Conservation (phyloP, 495 filamentous ascomycete species). For the Evernia prunastri region DNA sequence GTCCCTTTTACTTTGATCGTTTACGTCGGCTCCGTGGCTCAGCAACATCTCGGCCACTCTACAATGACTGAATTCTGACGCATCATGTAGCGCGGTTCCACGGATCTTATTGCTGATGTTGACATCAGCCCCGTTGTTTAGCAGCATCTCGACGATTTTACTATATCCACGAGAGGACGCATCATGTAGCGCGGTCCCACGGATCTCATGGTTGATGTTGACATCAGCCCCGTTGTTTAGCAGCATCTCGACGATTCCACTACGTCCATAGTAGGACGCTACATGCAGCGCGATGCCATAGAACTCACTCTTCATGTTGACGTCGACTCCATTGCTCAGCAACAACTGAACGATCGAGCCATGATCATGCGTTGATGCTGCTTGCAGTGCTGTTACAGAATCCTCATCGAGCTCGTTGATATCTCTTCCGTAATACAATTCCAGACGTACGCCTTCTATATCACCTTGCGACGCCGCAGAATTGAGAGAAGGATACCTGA, state of each 20-base stretch:
- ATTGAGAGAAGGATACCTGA: too few species aligned
- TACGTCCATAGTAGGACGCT: not conserved
- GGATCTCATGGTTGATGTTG: not conserved
- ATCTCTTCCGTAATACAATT: not conserved
- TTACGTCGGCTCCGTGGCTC: not conserved
- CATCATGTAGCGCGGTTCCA: not conserved
- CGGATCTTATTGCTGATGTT: not conserved
- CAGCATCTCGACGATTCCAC: not conserved
- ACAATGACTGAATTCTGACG: not conserved
- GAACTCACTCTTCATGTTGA: not conserved
- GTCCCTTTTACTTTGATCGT: not conserved
- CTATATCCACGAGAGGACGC: not conserved
- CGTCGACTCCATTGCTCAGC: not conserved
- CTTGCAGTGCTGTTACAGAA: not conserved
- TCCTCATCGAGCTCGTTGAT: not conserved
- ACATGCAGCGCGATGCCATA: not conserved
- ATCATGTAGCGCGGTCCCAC: not conserved
- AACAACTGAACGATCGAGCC: not conserved
- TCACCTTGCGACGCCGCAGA: too few species aligned
- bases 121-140: not conserved
- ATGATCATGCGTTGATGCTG: not conserved
- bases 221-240: not conserved
- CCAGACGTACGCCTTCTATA: too few species aligned
- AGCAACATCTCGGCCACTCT: not conserved
- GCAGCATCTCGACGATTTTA: not conserved